These are phyloP conservation scores for Aspergillus ustus DNA, from an alignment of 2,329 filamentous ascomycete genomes.

Conservation along the genomic window DNA sequence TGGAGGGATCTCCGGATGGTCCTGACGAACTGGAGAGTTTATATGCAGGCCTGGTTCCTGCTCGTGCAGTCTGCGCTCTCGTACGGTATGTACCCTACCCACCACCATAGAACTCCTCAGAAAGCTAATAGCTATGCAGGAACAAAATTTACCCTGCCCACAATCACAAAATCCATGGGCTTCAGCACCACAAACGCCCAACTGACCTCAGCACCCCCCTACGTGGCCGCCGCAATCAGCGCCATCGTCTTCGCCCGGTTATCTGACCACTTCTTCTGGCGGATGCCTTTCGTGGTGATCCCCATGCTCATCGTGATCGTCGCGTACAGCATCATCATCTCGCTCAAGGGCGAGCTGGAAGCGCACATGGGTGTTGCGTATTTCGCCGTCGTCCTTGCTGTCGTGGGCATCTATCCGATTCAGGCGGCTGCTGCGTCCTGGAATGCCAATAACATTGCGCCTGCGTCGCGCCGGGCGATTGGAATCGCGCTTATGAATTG, in stretches of 20 bases:
- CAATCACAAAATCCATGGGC: conserved; percentile 44
- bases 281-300: conserved; percentile 30
- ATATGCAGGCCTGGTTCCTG: conserved; percentile 34
- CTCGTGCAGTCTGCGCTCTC: conserved; percentile 27
- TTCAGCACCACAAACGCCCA: conserved; percentile 42
- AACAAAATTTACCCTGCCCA: conserved; percentile 43
- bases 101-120: neutral
- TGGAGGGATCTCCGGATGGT: conserved; percentile 19
- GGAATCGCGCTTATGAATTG: conserved; percentile 30
- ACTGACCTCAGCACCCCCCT: conserved; percentile 33
- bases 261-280: conserved; percentile 32
- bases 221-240: conserved; percentile 32
- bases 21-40: conserved; percentile 18
- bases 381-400: conserved; percentile 31
- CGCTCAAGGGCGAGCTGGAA: conserved; percentile 26
- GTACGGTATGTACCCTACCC: conserved; percentile 21
- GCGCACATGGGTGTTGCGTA: conserved; percentile 28
- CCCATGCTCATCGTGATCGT: conserved; percentile 24
- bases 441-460: conserved; percentile 34
- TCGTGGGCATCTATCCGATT: conserved; percentile 33
- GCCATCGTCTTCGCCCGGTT: conserved; percentile 28
- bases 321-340: conserved; percentile 29
- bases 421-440: conserved; percentile 32
- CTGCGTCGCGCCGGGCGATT: conserved; percentile 27
- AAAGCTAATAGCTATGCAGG: conserved; percentile 28